Conservation (phyloP, 2,329 filamentous ascomycete species). For the Blastomyces gilchristii region DNA sequence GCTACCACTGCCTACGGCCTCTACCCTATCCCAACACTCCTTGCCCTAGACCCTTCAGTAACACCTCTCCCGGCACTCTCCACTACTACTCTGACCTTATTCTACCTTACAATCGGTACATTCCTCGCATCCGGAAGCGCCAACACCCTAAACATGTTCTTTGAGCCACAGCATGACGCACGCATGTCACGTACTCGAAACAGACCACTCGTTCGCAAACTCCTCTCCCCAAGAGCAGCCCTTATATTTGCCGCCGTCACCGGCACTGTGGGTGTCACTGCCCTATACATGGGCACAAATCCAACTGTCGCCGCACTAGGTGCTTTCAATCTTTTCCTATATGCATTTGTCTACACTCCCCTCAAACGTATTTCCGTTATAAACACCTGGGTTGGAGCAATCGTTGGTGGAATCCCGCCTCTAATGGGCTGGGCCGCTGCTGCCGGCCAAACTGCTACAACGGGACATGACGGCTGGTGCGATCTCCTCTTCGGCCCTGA, state of each 20-base stretch:
- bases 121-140: conserved; percentile 81
- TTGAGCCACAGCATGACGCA: conserved; percentile 81
- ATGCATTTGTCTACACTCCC: conserved; percentile 86
- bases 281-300: conserved; percentile 83
- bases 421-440: conserved; percentile 98
- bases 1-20: conserved; percentile 86
- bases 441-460: conserved; percentile 71
- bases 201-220: conserved; percentile 70
- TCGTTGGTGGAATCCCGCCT: conserved; percentile 88
- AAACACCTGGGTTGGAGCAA: conserved; percentile 90
- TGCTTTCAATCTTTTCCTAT: conserved; percentile 73
- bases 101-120: conserved; percentile 85
- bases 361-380: conserved; percentile 75
- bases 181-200: conserved; percentile 91
- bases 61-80: conserved; percentile 50
- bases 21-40: conserved; percentile 81
- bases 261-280: conserved; percentile 57
- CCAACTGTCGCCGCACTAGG: conserved; percentile 83
- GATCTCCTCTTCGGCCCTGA: conserved; percentile 65
- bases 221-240: conserved; percentile 63
- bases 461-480: conserved; percentile 59
- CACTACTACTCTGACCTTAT: conserved; percentile 71
- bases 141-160: conserved; percentile 94
- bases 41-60: conserved; percentile 67
- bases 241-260: conserved; percentile 68